Base-by-base conservation (phyloP, 306 rosid genomes). In the Sphenostylis stenocarpa region DNA sequence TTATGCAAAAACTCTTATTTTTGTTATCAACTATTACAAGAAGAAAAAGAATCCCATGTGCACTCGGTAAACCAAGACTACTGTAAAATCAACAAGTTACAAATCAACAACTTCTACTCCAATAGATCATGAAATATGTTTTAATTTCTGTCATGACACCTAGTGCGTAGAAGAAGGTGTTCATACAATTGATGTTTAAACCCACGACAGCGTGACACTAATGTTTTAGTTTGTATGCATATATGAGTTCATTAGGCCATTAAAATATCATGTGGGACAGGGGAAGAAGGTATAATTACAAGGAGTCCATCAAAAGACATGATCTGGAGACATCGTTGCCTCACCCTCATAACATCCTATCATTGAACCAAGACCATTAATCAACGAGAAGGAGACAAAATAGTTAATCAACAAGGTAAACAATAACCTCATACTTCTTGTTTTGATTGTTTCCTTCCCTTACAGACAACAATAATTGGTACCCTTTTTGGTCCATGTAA, bases 311-410 rank as follows among this genome's bases (percentile, higher is more conserved):
- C 76, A 79, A 78, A 47, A 41, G 87, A 19, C n/a, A 26, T 26
- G 64, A 57, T 57, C 64, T 57, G 19, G 64, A 57, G 65, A 51
- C 75, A 80, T 47, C 84, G 34, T 70, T 77, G 41, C 72, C 79
- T 49, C 84, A 72, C 81, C 77, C 88, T 61, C 77, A 79, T 67
- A 73, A 67, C 66, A 77, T 84, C 79, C 39, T 49, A 45, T 38
- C 34, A 84, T 68, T 71, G 71, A 93, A 89, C 81, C 86, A 49
- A 38, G 82, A 64, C 97, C 93, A 73, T 89, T 81, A 34, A 78
- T 80, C 84, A 61, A 7, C 58, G 19, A 82, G 70, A 76, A 83
- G 62, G 31, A 39, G 83, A 81, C 83, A 82, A 51, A 70, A 13
- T 52, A 36, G 64, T 24, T 67, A 38, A 31, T 43, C 75, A 70